A percentile compares a stretch with the other conserved stretches of the same genome.
Conservation (phyloP, 148 eudicot genomes). For the Suaeda aralocaspica region DNA sequence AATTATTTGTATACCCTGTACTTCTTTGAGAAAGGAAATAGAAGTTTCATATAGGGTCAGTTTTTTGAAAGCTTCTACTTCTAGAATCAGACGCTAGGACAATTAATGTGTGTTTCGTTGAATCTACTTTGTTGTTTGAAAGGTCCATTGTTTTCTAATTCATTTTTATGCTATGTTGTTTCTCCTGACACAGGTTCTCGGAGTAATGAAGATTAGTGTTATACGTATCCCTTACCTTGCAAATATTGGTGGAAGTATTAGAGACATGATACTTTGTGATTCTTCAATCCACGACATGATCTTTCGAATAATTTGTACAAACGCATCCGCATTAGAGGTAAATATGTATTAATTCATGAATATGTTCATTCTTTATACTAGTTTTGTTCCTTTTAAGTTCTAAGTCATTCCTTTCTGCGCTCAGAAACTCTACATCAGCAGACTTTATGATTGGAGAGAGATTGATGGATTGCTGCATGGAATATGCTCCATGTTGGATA, state of each 20-base stretch:
- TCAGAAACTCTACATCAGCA: constrained; percentile 72
- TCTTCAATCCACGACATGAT: constrained; percentile 73
- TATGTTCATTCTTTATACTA: not conserved
- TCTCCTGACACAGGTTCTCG: constrained; percentile 59
- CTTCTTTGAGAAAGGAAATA: too few species aligned
- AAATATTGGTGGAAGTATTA: constrained; percentile 56
- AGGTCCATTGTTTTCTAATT: not conserved
- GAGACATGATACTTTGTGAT: constrained; percentile 65
- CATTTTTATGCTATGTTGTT: not conserved
- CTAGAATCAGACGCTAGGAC: not conserved
- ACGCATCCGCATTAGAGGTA: constrained; percentile 73
- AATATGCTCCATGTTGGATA: constrained; percentile 59
- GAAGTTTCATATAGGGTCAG: too few species aligned
- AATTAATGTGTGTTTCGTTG: not conserved
- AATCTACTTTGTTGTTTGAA: not conserved
- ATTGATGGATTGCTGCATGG: constrained; percentile 77
- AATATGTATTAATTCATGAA: constrained; percentile 4
- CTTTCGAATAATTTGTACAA: constrained; percentile 79
- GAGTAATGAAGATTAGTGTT: constrained; percentile 54
- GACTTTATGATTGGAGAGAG: constrained; percentile 65
- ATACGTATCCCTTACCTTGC: constrained; percentile 37
- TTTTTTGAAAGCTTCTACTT: not conserved
- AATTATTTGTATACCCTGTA: too few species aligned
- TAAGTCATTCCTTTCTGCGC: constrained; percentile 1
- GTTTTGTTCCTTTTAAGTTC: not conserved